Conservation (phyloP, 2,329 filamentous ascomycete species). For the Didymella lethalis region DNA sequence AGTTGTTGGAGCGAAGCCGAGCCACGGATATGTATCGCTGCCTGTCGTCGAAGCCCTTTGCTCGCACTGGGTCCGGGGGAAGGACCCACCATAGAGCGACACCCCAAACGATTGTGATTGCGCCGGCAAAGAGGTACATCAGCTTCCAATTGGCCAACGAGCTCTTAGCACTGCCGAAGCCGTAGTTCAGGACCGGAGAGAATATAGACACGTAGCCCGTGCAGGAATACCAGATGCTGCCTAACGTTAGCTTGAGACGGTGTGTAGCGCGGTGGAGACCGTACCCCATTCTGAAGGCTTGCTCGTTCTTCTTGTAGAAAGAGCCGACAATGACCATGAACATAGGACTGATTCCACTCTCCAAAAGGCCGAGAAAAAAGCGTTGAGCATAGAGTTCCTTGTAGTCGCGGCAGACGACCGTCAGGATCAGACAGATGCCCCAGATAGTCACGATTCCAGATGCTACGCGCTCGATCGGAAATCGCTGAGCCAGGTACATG, state of each 20-base stretch:
- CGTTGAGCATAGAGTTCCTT: conserved; percentile 59
- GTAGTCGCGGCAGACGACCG: conserved; percentile 57
- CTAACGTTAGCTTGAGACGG: conserved; percentile 2
- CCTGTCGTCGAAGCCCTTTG: conserved; percentile 43
- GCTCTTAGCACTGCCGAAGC: conserved; percentile 35
- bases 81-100: conserved; percentile 47
- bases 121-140: conserved; percentile 37
- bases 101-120: conserved; percentile 33
- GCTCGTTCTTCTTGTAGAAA: conserved; percentile 65
- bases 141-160: conserved; percentile 31
- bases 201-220: conserved; percentile 49
- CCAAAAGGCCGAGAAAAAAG: conserved; percentile 62
- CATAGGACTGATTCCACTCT: conserved; percentile 61
- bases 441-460: conserved; percentile 53
- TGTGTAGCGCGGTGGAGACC: conserved; percentile 16
- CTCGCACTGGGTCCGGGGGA: conserved; percentile 53
- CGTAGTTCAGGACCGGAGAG: conserved; percentile 35
- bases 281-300: conserved; percentile 65
- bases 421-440: conserved; percentile 59
- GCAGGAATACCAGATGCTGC: conserved; percentile 64
- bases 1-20: conserved; percentile 75
- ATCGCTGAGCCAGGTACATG: conserved; percentile 56
- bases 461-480: conserved; percentile 58
- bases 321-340: conserved; percentile 62
- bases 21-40: conserved; percentile 64